A percentile compares a stretch with the other conserved stretches of the same genome.
phyloP scores from a whole-genome alignment of 2,329 filamentous ascomycete genomes.

The Venturiaceae sp. region DNA sequence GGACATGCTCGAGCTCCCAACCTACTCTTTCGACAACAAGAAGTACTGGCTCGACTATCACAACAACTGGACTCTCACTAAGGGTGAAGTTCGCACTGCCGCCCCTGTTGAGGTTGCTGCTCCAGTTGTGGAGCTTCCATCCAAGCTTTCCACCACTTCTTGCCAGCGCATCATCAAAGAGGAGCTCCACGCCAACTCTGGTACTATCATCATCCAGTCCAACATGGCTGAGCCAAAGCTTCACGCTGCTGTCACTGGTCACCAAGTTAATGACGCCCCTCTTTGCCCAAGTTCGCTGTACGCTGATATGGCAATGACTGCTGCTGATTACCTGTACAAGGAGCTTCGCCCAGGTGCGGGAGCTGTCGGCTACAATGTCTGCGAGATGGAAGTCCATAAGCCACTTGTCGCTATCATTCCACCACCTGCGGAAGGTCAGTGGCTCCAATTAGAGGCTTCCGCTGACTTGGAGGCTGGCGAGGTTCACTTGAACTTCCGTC shows the following conservation, averaged over 20 bases:
- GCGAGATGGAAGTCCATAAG: slow-evolving; percentile 59
- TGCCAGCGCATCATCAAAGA: slow-evolving; percentile 57
- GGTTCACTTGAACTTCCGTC: slow-evolving; percentile 46
- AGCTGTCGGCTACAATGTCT: slow-evolving; percentile 53
- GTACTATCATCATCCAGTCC: slow-evolving; percentile 53
- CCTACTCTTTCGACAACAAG: slow-evolving; percentile 61
- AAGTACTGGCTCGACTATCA: slow-evolving; percentile 64
- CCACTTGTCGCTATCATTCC: slow-evolving; percentile 52
- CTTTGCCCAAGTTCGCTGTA: slow-evolving; percentile 57
- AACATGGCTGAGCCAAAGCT: slow-evolving; percentile 56
- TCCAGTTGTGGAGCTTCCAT: slow-evolving; percentile 33
- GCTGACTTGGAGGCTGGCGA: slow-evolving; percentile 46
- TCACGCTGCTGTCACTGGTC: slow-evolving; percentile 51
- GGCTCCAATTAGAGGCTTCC: slow-evolving; percentile 51
- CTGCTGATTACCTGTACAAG: slow-evolving; percentile 59
- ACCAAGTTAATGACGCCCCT: slow-evolving; percentile 57
- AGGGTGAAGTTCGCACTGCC: slow-evolving; percentile 46
- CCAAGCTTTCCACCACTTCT: slow-evolving; percentile 53
- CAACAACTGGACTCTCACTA: slow-evolving; percentile 63
- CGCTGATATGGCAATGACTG: slow-evolving; percentile 55
- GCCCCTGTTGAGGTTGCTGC: slow-evolving; percentile 26
- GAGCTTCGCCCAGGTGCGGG: slow-evolving; percentile 47
- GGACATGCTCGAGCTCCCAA: slow-evolving; percentile 53
- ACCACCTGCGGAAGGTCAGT: slow-evolving; percentile 41
- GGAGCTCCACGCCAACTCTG: slow-evolving; percentile 50